Evolutionary conservation across 2,329 filamentous ascomycete genomes (phyloP).

Genomic region (Thermoascus crustaceus): DNA sequence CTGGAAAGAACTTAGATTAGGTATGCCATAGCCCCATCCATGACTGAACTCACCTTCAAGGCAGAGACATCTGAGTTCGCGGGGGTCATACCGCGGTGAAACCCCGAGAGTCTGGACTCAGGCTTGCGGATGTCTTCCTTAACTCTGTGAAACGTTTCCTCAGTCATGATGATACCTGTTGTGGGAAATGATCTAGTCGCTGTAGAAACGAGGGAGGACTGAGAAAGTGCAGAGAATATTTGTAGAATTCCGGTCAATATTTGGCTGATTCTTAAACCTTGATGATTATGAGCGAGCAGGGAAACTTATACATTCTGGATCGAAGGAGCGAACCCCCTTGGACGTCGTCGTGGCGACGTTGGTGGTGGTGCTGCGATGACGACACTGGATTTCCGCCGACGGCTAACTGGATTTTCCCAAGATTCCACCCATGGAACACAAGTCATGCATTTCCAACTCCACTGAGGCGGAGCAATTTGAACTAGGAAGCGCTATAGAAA

Average conservation of each 20-base stretch:
- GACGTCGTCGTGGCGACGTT: neutral
- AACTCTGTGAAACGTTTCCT: constrained; percentile 41
- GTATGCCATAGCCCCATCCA: neutral
- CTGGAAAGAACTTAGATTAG: constrained; percentile 14
- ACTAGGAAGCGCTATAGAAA: no score
- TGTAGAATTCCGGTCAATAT: no score
- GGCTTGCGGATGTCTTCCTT: constrained; percentile 42
- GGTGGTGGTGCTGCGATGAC: constrained; percentile 1
- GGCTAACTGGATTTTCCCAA: no score
- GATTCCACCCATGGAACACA: no score
- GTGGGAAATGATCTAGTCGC: neutral
- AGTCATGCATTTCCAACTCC: no score
- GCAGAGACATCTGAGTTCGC: constrained; percentile 37
- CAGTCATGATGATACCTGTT: constrained; percentile 20
- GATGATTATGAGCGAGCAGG: no score
- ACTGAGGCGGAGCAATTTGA: no score
- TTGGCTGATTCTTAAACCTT: no score
- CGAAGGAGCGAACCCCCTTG: neutral
- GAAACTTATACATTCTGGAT: neutral
- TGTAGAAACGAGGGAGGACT: neutral
- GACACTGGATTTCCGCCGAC: neutral
- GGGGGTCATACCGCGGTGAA: constrained; percentile 35
- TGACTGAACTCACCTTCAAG: constrained; percentile 35
- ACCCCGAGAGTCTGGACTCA: constrained; percentile 34
- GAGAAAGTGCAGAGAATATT: neutral